Evolutionary conservation across 2,329 filamentous ascomycete species (phyloP), one percentile per base, ranked within the genome.

Genomic region (Coniochaeta sp.): DNA sequence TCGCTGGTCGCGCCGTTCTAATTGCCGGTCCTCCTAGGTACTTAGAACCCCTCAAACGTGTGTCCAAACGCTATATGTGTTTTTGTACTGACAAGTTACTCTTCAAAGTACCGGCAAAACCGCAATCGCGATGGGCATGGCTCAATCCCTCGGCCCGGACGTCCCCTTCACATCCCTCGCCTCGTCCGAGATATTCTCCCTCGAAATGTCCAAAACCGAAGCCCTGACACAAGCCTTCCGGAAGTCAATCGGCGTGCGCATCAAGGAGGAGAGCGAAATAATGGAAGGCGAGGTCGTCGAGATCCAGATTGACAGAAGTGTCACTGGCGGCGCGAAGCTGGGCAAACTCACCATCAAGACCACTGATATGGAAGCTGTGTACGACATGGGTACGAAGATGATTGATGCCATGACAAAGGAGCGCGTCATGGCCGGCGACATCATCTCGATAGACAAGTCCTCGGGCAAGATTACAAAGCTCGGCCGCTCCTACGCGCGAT

Each of bases 351-450:
- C 95, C 22, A 96, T 99, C 79, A 99, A 99, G 79, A 99, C 95
- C 12, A 98, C 93, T 61, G 95, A 99, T 74, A 99, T 99, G 95
- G 95, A 99, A 77, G 96, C 95, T 14, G 90, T 99, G 66, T 99
- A 98, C 78, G 95, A 99, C 71, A 97, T 99, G 93, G 95, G 95
- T 65, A 93, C 90, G 67, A 98, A 98, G 79, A 98, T 99, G 95
- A 99, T 99, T 67, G 95, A 99, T 72, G 92, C 92, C 65, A 97
- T 99, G 92, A 97, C 93, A 67, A 98, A 98, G 77, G 95, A 99
- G 80, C 93, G 96, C 69, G 91, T 99, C 65, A 96, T 98, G 88
- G 95, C 95, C 5, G 95, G 95, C 68, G 95, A 99, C 73, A 95
- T 99, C 67, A 96, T 99, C 69, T 96, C 91, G 61, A 98, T 99